Base-by-base conservation (phyloP, 768 basidiomycete genomes). In the Harrya chromipes region DNA sequence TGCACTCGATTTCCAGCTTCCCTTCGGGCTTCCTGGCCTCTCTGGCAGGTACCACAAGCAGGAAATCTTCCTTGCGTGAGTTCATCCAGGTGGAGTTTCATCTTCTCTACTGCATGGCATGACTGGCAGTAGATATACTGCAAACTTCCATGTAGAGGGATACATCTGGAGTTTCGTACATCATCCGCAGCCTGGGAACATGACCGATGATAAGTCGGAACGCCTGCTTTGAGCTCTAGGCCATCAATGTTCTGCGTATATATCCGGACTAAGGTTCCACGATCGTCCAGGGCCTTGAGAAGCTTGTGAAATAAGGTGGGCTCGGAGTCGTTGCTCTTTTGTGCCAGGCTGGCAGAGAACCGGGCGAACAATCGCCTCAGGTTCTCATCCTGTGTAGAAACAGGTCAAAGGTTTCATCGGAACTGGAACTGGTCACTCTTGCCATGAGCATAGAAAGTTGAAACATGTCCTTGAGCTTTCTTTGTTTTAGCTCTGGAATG, bases 161-260 rank as follows among this genome's bases (percentile, higher is more conserved):
- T 19, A 11, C 50, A 57, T 52, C 26, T 54, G 10, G 2, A 13
- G 0, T 4, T 3, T 17, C 3, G 20, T 29, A n/a, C n/a, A n/a
- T n/a, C n/a, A n/a, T n/a, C n/a, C n/a, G n/a, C n/a, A n/a, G n/a
- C n/a, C n/a, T 12, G 7, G n/a, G 9, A 0, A 24, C 6, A 4
- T 12, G 46, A n/a, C n/a, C 17, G 46, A 50, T 57, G 52, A 36
- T 55, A 49, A 4, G 49, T 49, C 0, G 43, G 36, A 0, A 57
- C 1, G 3, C 56, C 56, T 6, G 45, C 40, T 34, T 43, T 55
- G 2, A 40, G 43, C 41, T 57, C 53, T 1, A 57, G 38, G 3
- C 54, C 38, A 29, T 57, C 47, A 1, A 57, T 52, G 20, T 57
- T 57, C 26, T 57, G 54, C 1, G 53, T 57, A 19, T 57, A 57